Percentiles rank a stretch among this genome's conserved stretches.
Evolutionary conservation across 2,329 filamentous ascomycete species (phyloP).

Genomic region (Leptosphaerulina australis): DNA sequence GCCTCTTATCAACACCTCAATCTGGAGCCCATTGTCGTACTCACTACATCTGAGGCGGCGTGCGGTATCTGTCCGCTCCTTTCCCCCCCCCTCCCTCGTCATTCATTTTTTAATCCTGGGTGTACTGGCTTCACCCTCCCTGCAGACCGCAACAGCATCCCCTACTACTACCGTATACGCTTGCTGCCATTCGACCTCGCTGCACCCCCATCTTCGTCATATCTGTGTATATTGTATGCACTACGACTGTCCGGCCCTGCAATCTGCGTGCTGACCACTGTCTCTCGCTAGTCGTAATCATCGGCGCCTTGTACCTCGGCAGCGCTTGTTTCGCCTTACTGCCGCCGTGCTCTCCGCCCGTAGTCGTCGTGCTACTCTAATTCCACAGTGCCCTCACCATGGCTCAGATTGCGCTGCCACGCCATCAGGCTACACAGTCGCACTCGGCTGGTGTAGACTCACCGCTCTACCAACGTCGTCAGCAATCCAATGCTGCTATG

Average conservation of each 20-base stretch:
- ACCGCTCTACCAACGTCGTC: conserved; percentile 47
- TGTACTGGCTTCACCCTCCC: conserved; percentile 46
- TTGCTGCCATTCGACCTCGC: conserved; percentile 7
- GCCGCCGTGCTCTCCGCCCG: conserved; percentile 37
- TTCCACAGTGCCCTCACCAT: conserved; percentile 39
- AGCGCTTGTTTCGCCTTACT: conserved; percentile 50
- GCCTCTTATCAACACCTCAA: conserved; percentile 21
- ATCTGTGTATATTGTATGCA: conserved; percentile 35
- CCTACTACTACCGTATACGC: conserved; percentile 12
- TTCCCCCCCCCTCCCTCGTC: conserved; percentile 42
- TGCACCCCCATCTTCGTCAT: conserved; percentile 9
- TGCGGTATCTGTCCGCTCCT: conserved; percentile 48
- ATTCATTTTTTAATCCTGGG: conserved; percentile 48
- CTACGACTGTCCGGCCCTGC: conserved; percentile 21
- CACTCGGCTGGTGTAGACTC: conserved; percentile 43
- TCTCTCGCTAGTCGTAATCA: conserved; percentile 38
- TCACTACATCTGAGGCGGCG: conserved; percentile 36
- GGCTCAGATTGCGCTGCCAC: conserved; percentile 49
- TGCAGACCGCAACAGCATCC: conserved; percentile 20
- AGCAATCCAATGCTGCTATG: conserved; percentile 39
- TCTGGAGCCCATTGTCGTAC: conserved; percentile 45
- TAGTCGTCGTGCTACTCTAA: conserved; percentile 26
- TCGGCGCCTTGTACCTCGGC: conserved; percentile 42
- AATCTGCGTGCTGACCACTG: conserved; percentile 40
- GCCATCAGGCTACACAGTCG: conserved; percentile 49